A percentile compares a stretch with the other conserved stretches of the same genome.
Conservation (phyloP, 2,329 filamentous ascomycete species). For the Diaporthe citri region DNA sequence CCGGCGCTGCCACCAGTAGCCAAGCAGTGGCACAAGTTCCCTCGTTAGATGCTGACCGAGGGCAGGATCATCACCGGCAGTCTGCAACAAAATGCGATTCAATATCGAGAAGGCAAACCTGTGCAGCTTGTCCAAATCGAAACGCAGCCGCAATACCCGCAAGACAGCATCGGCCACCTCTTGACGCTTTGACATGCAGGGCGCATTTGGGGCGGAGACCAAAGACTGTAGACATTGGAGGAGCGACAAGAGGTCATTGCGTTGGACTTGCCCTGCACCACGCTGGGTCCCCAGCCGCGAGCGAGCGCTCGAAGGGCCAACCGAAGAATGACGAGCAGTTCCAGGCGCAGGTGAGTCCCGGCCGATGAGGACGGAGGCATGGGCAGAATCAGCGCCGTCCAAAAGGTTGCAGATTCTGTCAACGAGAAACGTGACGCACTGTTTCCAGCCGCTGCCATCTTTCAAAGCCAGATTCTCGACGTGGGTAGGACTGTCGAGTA, state of each 20-base stretch:
- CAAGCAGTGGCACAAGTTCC: constrained; percentile 77
- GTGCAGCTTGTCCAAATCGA: constrained; percentile 62
- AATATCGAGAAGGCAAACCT: constrained; percentile 81
- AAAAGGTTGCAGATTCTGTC: constrained; percentile 69
- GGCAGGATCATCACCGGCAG: constrained; percentile 75
- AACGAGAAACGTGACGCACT: constrained; percentile 78
- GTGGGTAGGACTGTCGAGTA: constrained; percentile 81
- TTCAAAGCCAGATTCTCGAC: constrained; percentile 79
- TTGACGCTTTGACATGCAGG: constrained; percentile 68
- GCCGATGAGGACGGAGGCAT: background rate
- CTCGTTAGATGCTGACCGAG: constrained; percentile 72
- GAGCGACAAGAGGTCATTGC: constrained; percentile 62
- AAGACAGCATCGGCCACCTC: constrained; percentile 69
- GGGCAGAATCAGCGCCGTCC: constrained; percentile 51
- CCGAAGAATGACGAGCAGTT: constrained; percentile 33
- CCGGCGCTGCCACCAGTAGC: constrained; percentile 82
- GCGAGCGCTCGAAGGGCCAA: constrained; percentile 36
- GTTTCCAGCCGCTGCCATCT: constrained; percentile 71
- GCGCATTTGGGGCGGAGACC: constrained; percentile 75
- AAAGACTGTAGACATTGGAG: constrained; percentile 76
- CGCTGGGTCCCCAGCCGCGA: constrained; percentile 41
- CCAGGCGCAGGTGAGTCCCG: constrained; percentile 45
- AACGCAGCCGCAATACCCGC: constrained; percentile 67
- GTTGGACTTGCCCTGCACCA: constrained; percentile 47
- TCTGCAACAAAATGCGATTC: constrained; percentile 76